Percentiles rank a stretch among this genome's conserved stretches.
Evolutionary conservation across 768 basidiomycete species (phyloP).

Genomic region (Mycena venus): DNA sequence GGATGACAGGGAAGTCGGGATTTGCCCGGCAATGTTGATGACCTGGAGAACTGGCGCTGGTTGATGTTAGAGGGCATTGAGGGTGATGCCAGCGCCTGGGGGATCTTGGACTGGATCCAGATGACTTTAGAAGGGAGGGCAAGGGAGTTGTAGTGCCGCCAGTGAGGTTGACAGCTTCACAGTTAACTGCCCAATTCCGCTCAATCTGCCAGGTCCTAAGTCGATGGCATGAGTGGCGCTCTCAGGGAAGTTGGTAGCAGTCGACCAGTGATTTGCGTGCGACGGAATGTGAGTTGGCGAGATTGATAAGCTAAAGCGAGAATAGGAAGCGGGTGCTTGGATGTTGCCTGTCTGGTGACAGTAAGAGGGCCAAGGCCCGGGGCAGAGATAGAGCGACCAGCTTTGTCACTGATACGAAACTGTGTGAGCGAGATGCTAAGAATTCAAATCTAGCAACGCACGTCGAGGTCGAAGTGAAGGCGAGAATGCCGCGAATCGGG

Average conservation of each 20-base stretch:
- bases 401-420: conserved; percentile 83
- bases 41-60: no score
- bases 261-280: conserved; percentile 97
- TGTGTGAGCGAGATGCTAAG: conserved; percentile 9
- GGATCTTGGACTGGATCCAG: no score
- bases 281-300: conserved; percentile 95
- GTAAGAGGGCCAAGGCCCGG: conserved; percentile 94
- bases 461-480: conserved; percentile 97
- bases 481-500: conserved; percentile 93
- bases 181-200: no score
- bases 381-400: conserved; percentile 97
- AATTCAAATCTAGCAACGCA: conserved; percentile 53
- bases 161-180: no score
- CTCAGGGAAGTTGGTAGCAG: conserved; percentile 84
- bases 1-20: no score
- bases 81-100: no score
- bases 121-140: no score
- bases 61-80: no score
- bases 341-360: conserved; percentile 87
- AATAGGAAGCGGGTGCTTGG: conserved; percentile 82
- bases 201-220: no score
- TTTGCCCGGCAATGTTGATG: no score
- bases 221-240: no score
- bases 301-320: conserved; percentile 91
- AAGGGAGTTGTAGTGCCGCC: no score